phyloP scores from a whole-genome alignment of 148 eudicot species.

The Camellia lanceoleosa region DNA sequence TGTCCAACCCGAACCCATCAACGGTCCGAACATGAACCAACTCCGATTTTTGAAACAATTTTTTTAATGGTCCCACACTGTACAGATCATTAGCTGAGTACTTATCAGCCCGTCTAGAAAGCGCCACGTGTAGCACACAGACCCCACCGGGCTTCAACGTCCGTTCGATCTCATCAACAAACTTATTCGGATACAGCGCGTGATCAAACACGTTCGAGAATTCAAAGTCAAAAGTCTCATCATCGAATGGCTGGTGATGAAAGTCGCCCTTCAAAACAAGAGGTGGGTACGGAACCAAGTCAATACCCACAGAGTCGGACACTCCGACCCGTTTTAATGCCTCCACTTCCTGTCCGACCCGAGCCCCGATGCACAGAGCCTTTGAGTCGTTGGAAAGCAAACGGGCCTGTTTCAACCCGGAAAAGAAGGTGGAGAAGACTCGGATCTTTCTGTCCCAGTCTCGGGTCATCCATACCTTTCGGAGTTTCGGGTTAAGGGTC shows the following conservation, averaged over 20 bases:
- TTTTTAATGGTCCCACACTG: constrained; percentile 45
- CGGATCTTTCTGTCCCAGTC: constrained; percentile 77
- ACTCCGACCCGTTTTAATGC: constrained; percentile 64
- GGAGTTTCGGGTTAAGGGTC: constrained; percentile 71
- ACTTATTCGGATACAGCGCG: constrained; percentile 64
- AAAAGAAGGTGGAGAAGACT: constrained; percentile 57
- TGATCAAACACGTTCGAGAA: constrained; percentile 87
- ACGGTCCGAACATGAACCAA: constrained; percentile 48
- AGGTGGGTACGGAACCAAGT: constrained; percentile 74
- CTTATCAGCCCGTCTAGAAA: constrained; percentile 65
- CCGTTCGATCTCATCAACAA: constrained; percentile 72
- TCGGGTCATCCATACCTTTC: constrained; percentile 66
- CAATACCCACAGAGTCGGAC: constrained; percentile 55
- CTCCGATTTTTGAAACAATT: constrained; percentile 51
- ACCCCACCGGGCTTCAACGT: constrained; percentile 65
- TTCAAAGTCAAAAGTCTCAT: constrained; percentile 55
- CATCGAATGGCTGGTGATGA: constrained; percentile 61
- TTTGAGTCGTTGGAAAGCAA: constrained; percentile 38
- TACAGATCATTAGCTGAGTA: constrained; percentile 75
- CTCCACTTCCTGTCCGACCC: constrained; percentile 85
- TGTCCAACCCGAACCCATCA: constrained; percentile 73
- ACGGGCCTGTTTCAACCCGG: constrained; percentile 17
- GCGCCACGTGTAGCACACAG: constrained; percentile 70
- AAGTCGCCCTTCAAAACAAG: constrained; percentile 65
- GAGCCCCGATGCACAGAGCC: constrained; percentile 65